These are phyloP conservation scores for Oryza nivara DNA, from an alignment of 176 grass and related monocot species.

Conservation along the genomic window DNA sequence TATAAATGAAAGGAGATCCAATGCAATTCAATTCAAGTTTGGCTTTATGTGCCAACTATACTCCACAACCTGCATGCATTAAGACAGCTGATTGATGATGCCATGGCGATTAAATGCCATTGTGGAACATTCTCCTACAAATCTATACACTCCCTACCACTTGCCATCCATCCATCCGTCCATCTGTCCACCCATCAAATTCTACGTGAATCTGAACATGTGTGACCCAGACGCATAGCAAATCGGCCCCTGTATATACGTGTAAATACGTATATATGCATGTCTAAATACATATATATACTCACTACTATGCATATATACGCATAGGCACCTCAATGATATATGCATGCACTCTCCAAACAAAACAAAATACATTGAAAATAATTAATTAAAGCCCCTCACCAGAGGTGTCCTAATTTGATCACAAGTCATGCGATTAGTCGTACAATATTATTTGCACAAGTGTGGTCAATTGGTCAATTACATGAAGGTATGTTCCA, in stretches of 20 bases:
- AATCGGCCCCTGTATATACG: background rate
- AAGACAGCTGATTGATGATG: background rate
- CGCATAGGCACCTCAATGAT: too few species aligned
- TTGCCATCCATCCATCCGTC: background rate
- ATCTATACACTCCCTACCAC: background rate
- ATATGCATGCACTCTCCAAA: too few species aligned
- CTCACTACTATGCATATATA: too few species aligned
- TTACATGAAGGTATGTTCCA: too few species aligned
- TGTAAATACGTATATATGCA: background rate
- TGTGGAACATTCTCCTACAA: constrained; percentile 28
- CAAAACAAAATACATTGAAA: too few species aligned
- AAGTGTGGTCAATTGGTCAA: too few species aligned
- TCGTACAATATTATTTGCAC: too few species aligned
- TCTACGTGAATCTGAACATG: background rate
- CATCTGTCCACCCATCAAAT: constrained; percentile 5
- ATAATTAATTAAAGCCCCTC: too few species aligned
- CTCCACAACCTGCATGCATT: background rate
- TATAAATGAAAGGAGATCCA: constrained; percentile 17
- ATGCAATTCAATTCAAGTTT: constrained; percentile 6
- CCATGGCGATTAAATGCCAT: background rate
- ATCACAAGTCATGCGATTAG: too few species aligned
- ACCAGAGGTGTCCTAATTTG: too few species aligned
- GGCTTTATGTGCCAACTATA: background rate
- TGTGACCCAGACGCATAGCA: too few species aligned
- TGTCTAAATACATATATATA: too few species aligned